A percentile compares a stretch with the other conserved stretches of the same genome.
phyloP scores from a whole-genome alignment of 495 filamentous ascomycete species.

The Baudoinia panamericana region DNA sequence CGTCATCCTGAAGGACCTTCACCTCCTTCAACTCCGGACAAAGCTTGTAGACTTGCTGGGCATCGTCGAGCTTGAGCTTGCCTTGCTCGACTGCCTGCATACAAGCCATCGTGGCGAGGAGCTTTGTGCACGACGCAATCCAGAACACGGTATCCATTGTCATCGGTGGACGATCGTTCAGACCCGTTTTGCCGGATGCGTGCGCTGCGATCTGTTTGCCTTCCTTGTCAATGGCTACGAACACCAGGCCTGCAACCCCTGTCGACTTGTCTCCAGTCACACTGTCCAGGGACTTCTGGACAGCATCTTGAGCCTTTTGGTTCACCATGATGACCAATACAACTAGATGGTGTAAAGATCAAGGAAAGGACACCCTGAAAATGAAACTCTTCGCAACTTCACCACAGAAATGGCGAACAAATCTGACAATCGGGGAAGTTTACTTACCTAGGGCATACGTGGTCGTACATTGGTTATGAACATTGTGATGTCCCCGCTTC shows the following conservation, averaged over 20 bases:
- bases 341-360: conserved; percentile 1
- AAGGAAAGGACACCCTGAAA: no score
- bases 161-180: conserved; percentile 32
- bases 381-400: no score
- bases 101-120: conserved; percentile 40
- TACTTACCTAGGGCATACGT: no score
- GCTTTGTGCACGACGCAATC: conserved; percentile 39
- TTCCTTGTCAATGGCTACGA: conserved; percentile 36
- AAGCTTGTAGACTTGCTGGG: conserved; percentile 33
- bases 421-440: no score
- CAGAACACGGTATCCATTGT: conserved; percentile 41
- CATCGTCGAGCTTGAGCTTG: conserved; percentile 39
- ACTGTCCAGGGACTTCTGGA: conserved; percentile 20
- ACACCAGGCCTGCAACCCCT: conserved; percentile 35
- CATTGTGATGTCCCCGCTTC: no score
- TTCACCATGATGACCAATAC: no score
- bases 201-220: conserved; percentile 38
- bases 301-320: conserved; percentile 17
- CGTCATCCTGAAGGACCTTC: conserved; percentile 37
- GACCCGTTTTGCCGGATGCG: conserved; percentile 35
- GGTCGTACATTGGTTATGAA: no score
- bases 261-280: conserved; percentile 25
- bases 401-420: no score
- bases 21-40: conserved; percentile 40
- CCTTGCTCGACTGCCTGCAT: conserved; percentile 53